Conservation (phyloP, 208 protist genomes). For the Blechomonas ayalai region DNA sequence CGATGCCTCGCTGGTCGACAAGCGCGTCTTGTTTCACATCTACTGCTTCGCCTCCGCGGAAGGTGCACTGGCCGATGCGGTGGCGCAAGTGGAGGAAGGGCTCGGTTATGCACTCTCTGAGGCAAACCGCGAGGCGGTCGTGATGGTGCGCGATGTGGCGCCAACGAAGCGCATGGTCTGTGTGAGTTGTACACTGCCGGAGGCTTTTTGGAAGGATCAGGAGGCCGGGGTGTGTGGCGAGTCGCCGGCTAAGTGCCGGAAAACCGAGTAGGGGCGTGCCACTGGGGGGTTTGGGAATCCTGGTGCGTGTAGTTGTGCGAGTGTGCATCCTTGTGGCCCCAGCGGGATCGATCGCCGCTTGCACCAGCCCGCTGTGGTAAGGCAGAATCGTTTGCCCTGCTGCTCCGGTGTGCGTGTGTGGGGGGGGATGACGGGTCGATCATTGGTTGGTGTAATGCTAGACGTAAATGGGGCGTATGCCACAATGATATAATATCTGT, state of each 20-base stretch:
- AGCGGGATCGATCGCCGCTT: no score
- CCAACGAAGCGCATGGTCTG: slow-evolving; percentile 94
- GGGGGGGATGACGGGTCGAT: no score
- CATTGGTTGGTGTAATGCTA: no score
- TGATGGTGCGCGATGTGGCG: slow-evolving; percentile 92
- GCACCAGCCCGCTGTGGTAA: no score
- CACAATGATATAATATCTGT: no score
- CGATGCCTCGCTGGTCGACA: slow-evolving; percentile 11
- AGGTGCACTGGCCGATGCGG: slow-evolving; percentile 49
- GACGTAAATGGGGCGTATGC: no score
- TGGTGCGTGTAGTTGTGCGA: no score
- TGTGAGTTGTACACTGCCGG: slow-evolving; percentile 88
- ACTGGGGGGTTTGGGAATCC: no score
- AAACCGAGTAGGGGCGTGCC: no score
- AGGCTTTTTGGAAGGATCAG: slow-evolving; percentile 41
- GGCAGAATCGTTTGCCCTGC: no score
- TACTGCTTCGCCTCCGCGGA: slow-evolving; percentile 75
- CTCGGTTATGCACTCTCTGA: slow-evolving; percentile 26
- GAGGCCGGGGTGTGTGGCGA: neutral
- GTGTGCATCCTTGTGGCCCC: no score
- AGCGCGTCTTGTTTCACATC: slow-evolving; percentile 57
- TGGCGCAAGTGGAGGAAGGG: slow-evolving; percentile 61
- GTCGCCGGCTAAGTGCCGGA: neutral
- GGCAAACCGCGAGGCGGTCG: slow-evolving; percentile 44
- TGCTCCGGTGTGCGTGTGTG: no score